Evolutionary conservation across 2,329 filamentous ascomycete species (phyloP).

Genomic region (Monilinia polystroma): DNA sequence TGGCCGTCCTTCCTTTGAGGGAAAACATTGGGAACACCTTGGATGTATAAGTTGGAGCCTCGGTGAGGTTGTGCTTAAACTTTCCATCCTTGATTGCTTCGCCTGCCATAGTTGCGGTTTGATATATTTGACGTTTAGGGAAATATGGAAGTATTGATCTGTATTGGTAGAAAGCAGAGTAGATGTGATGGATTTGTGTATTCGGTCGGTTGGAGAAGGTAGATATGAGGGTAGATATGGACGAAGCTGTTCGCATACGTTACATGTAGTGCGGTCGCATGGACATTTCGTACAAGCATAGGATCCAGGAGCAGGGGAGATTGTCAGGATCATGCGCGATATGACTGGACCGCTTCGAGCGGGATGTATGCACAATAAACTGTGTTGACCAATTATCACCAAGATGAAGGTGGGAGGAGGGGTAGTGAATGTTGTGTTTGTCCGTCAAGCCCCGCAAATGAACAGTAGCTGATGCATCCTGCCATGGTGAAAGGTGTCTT

Average conservation of each 20-base stretch:
- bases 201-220: not conserved
- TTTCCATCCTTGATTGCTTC: constrained; percentile 42
- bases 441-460: not conserved
- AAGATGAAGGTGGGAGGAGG: constrained; percentile 3
- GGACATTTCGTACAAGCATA: not conserved
- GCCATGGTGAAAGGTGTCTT: constrained; percentile 1
- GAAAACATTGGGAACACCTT: constrained; percentile 62
- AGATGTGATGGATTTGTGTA: not conserved
- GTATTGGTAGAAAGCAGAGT: not conserved
- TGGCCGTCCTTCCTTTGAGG: constrained; percentile 55
- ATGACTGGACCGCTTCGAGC: not conserved
- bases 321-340: not conserved
- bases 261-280: too few species aligned
- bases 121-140: not conserved
- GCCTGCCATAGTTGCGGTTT: constrained; percentile 25
- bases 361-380: not conserved
- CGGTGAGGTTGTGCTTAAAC: constrained; percentile 59
- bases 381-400: not conserved
- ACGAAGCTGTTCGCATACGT: not conserved
- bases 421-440: not conserved
- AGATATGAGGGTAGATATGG: constrained; percentile 2
- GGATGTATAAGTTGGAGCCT: constrained; percentile 44
- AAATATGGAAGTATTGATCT: not conserved
- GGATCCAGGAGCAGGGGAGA: not conserved
- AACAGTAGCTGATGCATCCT: not conserved